Conservation (phyloP, 2,329 filamentous ascomycete species). For the Sclerotinia nivalis region DNA sequence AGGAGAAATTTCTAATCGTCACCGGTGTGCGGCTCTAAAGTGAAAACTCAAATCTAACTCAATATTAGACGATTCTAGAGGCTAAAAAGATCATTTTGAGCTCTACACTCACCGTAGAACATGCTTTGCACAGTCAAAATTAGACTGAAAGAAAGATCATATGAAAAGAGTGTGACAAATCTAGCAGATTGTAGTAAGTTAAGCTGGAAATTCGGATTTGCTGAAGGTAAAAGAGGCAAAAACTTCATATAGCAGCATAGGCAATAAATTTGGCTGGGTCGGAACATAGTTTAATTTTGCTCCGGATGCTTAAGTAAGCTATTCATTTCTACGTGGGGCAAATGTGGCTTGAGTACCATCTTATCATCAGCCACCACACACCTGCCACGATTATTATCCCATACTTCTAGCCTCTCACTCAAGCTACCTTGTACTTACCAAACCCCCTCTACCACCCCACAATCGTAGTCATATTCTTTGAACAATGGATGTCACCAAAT, state of each 20-base stretch:
- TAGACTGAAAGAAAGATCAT: neutral
- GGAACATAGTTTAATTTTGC: slow-evolving; percentile 22
- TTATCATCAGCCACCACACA: neutral
- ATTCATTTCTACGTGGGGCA: neutral
- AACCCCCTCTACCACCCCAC: slow-evolving; percentile 19
- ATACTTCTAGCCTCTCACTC: neutral
- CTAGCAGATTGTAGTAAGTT: neutral
- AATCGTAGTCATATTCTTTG: neutral
- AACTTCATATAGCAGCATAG: slow-evolving; percentile 6
- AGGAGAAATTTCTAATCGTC: neutral
- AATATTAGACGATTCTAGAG: slow-evolving; percentile 4
- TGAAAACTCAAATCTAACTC: slow-evolving; percentile 14
- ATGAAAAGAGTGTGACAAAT: neutral
- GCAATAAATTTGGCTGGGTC: slow-evolving; percentile 11
- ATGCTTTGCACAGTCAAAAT: slow-evolving; percentile 30
- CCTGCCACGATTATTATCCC: neutral
- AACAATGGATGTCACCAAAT: slow-evolving; percentile 63
- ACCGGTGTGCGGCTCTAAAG: slow-evolving; percentile 22
- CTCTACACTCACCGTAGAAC: slow-evolving; percentile 29
- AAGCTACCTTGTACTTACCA: neutral
- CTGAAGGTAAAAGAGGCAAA: slow-evolving; percentile 15
- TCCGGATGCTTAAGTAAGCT: slow-evolving; percentile 16
- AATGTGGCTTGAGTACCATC: neutral
- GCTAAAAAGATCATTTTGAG: neutral
- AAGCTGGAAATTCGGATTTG: neutral